Base-by-base conservation (phyloP, 495 filamentous ascomycete species). In the Gamarada debralockiae region DNA sequence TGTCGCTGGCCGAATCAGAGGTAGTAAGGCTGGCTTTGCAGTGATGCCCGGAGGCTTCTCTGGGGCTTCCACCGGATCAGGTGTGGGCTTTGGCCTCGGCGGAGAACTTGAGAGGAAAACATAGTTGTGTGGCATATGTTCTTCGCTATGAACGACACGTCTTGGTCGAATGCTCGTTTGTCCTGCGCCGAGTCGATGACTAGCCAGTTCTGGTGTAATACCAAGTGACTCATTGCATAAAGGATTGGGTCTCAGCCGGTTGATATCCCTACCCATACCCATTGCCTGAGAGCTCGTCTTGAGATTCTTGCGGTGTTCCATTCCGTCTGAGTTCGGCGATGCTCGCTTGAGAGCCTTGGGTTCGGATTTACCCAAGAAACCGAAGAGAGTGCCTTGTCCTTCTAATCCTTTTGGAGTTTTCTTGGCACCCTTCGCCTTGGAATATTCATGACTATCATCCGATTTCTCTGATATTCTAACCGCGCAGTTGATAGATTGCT, bases 341-440 rank as follows among this genome's bases (percentile, higher is more conserved):
- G 17, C 5, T 7, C 40, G 40, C 40, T 43, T 43, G 15, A 21
- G 21, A 38, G 7, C 8, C 9, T 29, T 14, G 14, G 44, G 57
- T 48, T 46, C 37, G 14, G 59, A 38, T 21, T 68, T 67, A 1
- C 49, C 59, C 33, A 80, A 71, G 56, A 80, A 79, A 31, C 52
- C 67, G 15, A 65, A 65, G 22, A 82, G 62, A 23, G 62, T 77
- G 2, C 73, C 71, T 61, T 82, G 77, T 1, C 69, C 67, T 43
- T 62, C 61, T 7, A 65, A 44, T 14, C 65, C 61, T 27, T 68
- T 67, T n/a, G 47, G 56, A 18, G 50, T 43, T 36, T 40, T 49
- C 47, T 51, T 58, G 55, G 40, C 29, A 50, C 58, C 22, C 39
- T 57, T 23, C 42, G 54, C n/a, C 45, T 47, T 57, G 25, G 31